phyloP scores from a whole-genome alignment of 352 stramenopile genomes.

The Phytopythium sindhum region DNA sequence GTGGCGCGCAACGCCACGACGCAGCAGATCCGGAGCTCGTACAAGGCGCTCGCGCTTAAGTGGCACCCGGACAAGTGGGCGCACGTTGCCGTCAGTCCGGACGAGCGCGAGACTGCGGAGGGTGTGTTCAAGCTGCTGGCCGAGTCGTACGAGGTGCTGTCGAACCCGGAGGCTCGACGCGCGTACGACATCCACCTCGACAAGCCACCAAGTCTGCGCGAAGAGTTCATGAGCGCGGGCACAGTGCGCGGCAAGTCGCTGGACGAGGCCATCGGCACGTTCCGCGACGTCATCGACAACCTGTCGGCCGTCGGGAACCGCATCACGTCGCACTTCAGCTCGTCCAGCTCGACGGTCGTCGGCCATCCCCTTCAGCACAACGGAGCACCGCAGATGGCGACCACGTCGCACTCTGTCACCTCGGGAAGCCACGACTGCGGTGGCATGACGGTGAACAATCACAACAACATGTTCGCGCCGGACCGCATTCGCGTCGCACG shows the following conservation, averaged over 20 bases:
- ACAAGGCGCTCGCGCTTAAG: conserved; percentile 51
- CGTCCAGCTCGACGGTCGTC: conserved; percentile 65
- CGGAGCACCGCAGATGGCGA: conserved; percentile 1
- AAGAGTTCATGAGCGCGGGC: conserved; percentile 71
- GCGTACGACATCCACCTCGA: conserved; percentile 65
- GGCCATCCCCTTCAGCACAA: conserved; percentile 50
- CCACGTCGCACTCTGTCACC: conserved; percentile 5
- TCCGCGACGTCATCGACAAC: conserved; percentile 68
- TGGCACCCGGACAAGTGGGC: conserved; percentile 70
- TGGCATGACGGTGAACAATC: conserved; percentile 43
- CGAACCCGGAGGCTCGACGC: conserved; percentile 39
- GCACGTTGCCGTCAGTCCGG: conserved; percentile 22
- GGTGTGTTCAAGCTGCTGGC: conserved; percentile 79
- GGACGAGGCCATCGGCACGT: conserved; percentile 76
- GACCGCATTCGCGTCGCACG: conserved; percentile 67
- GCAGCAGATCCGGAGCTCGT: conserved; percentile 45
- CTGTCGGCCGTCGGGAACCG: conserved; percentile 38
- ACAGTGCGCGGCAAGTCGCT: conserved; percentile 73
- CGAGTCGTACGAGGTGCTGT: conserved; percentile 81
- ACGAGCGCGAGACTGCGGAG: conserved; percentile 67
- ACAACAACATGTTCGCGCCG: conserved; percentile 76
- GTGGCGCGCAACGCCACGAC: conserved; percentile 33
- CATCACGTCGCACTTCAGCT: conserved; percentile 59
- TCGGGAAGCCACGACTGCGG: conserved; percentile 5
- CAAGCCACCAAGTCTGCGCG: conserved; percentile 38